phyloP scores from a whole-genome alignment of 306 rosid species.

The Trifolium pratense region DNA sequence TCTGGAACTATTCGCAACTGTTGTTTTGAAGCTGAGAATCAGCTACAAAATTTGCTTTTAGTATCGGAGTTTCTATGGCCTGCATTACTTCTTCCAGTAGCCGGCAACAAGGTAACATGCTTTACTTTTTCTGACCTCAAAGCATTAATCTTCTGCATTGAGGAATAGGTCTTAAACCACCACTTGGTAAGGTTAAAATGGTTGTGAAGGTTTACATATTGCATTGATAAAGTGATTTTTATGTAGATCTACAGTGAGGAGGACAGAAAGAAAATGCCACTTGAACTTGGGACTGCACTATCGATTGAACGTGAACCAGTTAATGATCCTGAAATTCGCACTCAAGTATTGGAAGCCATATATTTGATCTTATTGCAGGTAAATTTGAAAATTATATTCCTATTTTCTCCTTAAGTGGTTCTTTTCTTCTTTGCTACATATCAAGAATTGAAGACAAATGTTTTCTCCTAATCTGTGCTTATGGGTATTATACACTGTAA shows the following conservation, averaged over 20 bases:
- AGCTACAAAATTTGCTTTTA: constrained; percentile 85
- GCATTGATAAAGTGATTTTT: constrained; percentile 32
- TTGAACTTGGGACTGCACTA: constrained; percentile 85
- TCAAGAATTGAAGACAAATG: background rate
- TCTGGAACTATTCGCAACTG: constrained; percentile 94
- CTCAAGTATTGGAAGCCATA: constrained; percentile 84
- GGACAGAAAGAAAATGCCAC: constrained; percentile 91
- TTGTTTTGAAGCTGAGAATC: constrained; percentile 88
- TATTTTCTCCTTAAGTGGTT: background rate
- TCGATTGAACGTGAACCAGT: constrained; percentile 89
- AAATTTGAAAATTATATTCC: background rate
- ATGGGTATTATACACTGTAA: background rate
- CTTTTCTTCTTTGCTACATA: background rate
- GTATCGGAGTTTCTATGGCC: constrained; percentile 99
- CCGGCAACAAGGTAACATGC: constrained; percentile 78
- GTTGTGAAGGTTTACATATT: too few species aligned
- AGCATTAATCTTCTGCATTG: constrained; percentile 32
- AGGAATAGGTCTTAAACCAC: constrained; percentile 24
- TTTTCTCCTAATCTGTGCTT: constrained; percentile 13
- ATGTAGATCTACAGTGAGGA: constrained; percentile 72
- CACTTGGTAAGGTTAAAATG: constrained; percentile 7
- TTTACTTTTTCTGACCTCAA: constrained; percentile 37
- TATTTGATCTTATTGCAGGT: constrained; percentile 88
- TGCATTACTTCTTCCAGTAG: constrained; percentile 92
- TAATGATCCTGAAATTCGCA: constrained; percentile 78